A percentile compares a stretch with the other conserved stretches of the same genome.
These are phyloP conservation scores for Aspergillus caelatus DNA, from an alignment of 2,329 filamentous ascomycete genomes.

Conservation along the genomic window DNA sequence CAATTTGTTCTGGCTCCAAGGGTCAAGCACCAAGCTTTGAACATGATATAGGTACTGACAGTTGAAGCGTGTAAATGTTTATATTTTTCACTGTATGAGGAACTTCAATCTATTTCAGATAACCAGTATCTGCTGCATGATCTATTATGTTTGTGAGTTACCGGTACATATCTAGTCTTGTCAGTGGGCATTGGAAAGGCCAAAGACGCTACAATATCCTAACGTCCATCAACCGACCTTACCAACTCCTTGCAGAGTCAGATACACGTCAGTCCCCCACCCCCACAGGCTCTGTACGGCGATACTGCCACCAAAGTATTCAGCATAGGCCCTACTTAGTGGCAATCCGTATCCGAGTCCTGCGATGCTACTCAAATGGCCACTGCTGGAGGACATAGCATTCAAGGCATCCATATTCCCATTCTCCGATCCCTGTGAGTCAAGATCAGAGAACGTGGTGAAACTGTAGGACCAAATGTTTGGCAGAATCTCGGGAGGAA, in stretches of 20 bases:
- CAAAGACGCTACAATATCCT: background rate
- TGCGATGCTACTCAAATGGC: slow-evolving; percentile 80
- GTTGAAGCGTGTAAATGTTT: background rate
- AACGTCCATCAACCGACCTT: slow-evolving; percentile 43
- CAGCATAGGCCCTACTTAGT: slow-evolving; percentile 87
- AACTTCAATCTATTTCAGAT: background rate
- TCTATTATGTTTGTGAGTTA: background rate
- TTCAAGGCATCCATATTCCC: slow-evolving; percentile 69
- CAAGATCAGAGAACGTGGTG: slow-evolving; percentile 82
- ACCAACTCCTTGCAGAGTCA: slow-evolving; percentile 64
- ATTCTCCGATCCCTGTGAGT: slow-evolving; percentile 52
- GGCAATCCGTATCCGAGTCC: slow-evolving; percentile 92
- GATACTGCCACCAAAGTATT: slow-evolving; percentile 97
- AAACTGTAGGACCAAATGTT: slow-evolving; percentile 98
- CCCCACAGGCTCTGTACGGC: slow-evolving; percentile 93
- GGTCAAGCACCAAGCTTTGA: slow-evolving; percentile 13
- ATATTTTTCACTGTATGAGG: background rate
- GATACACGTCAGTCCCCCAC: slow-evolving; percentile 77
- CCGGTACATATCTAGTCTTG: background rate
- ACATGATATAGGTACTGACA: background rate
- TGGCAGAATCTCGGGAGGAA: slow-evolving; percentile 77
- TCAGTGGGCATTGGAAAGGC: background rate
- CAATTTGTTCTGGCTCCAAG: slow-evolving; percentile 19
- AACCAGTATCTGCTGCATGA: background rate
- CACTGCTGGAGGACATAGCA: slow-evolving; percentile 71